Conservation (phyloP, 805 yeast species). For the Priceomyces melissophilus region DNA sequence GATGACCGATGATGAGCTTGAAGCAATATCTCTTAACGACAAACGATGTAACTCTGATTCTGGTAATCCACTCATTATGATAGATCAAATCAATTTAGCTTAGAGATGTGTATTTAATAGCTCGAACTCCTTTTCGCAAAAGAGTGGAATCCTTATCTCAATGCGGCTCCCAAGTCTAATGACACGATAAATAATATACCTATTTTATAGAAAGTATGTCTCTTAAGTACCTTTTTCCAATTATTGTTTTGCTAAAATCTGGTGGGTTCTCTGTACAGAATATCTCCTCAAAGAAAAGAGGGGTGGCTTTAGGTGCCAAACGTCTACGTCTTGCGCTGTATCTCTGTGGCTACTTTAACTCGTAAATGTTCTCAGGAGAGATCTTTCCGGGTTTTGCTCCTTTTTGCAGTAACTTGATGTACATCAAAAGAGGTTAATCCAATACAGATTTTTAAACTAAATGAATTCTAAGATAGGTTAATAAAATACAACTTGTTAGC, state of each 20-base stretch:
- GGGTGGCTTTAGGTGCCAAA: neutral
- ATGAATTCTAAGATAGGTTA: too few species aligned
- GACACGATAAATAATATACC: neutral
- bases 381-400: too few species aligned
- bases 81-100: neutral
- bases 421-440: too few species aligned
- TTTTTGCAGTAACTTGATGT: too few species aligned
- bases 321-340: neutral
- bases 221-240: neutral
- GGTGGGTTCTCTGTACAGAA: neutral
- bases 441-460: too few species aligned
- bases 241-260: neutral
- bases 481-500: too few species aligned
- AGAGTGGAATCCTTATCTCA: neutral
- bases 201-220: neutral
- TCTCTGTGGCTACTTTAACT: neutral
- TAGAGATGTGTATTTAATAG: neutral
- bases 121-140: neutral
- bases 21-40: constrained; percentile 20
- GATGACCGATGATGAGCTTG: constrained; percentile 29
- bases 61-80: constrained; percentile 5
- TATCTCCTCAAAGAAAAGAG: neutral
- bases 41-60: constrained; percentile 21
- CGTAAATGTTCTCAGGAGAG: neutral
- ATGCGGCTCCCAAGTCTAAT: neutral